Percentiles rank a stretch among this genome's conserved stretches.
These are phyloP conservation scores for Basidiobolus heterosporus DNA, from an alignment of 371 early-diverging fungal species.

Conservation along the genomic window DNA sequence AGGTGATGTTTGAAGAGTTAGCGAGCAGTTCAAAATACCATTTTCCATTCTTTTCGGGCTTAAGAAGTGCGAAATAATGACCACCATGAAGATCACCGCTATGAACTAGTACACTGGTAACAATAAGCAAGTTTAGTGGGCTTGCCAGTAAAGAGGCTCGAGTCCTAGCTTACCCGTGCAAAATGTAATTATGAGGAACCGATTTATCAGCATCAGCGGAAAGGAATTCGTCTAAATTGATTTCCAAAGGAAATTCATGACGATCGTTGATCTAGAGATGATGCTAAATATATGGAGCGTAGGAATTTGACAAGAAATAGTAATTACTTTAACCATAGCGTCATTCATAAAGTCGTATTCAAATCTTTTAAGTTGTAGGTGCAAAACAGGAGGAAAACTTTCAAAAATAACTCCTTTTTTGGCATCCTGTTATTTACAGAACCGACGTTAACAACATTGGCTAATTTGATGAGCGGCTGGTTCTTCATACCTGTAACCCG, in stretches of 20 bases:
- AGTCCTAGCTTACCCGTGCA: slow-evolving; percentile 48
- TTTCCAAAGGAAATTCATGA: slow-evolving; percentile 84
- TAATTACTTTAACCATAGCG: slow-evolving; percentile 72
- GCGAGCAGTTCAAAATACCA: slow-evolving; percentile 36
- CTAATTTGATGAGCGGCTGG: slow-evolving; percentile 1
- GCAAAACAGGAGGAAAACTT: slow-evolving; percentile 89
- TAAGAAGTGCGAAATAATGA: slow-evolving; percentile 90
- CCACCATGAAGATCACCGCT: slow-evolving; percentile 91
- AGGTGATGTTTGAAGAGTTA: neutral
- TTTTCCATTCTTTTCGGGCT: slow-evolving; percentile 56
- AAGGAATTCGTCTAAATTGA: slow-evolving; percentile 82
- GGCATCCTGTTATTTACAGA: slow-evolving; percentile 41
- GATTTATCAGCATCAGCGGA: slow-evolving; percentile 40
- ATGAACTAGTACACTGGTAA: slow-evolving; percentile 83
- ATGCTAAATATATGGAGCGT: too few species aligned
- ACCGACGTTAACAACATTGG: neutral
- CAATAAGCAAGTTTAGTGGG: neutral
- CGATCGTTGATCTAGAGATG: slow-evolving; percentile 77
- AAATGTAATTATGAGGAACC: slow-evolving; percentile 54
- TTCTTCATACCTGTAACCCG: slow-evolving; percentile 52
- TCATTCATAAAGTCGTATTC: slow-evolving; percentile 91
- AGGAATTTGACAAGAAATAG: too few species aligned
- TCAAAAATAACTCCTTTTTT: slow-evolving; percentile 91
- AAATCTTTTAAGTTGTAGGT: slow-evolving; percentile 94
- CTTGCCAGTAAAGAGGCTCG: neutral